Evolutionary conservation across 306 rosid genomes (phyloP).

Genomic region (Medicago lupulina): DNA sequence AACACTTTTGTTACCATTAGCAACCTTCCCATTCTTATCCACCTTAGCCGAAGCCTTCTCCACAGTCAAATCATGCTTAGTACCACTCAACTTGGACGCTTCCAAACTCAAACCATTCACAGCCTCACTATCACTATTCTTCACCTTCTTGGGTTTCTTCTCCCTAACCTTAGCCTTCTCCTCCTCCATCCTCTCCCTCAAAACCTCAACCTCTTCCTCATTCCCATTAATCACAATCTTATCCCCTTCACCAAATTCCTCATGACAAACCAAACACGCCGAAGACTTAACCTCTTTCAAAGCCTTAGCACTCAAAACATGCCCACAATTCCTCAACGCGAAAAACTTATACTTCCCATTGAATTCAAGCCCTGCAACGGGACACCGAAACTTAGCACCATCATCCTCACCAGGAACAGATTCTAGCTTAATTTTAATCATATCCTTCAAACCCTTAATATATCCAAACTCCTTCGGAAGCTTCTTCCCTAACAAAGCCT

Average conservation of each 20-base stretch:
- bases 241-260: conserved; percentile 60
- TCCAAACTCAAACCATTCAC: conserved; percentile 48
- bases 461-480: conserved; percentile 90
- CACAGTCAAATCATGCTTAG: conserved; percentile 67
- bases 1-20: conserved; percentile 54
- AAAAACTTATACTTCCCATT: conserved; percentile 85
- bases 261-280: conserved; percentile 74
- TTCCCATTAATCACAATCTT: conserved; percentile 83
- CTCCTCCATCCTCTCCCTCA: conserved; percentile 87
- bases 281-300: conserved; percentile 82
- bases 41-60: conserved; percentile 62
- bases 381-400: conserved; percentile 73
- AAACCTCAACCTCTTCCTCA: conserved; percentile 75
- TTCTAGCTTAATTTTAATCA: conserved; percentile 63
- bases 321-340: conserved; percentile 84
- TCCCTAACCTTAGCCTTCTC: conserved; percentile 65
- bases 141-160: conserved; percentile 70
- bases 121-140: conserved; percentile 49
- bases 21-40: conserved; percentile 57
- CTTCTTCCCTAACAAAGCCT: conserved; percentile 82
- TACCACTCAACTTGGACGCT: conserved; percentile 63
- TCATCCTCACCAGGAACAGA: conserved; percentile 53
- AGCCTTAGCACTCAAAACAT: conserved; percentile 88
- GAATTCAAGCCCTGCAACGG: conserved; percentile 79
- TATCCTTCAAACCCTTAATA: conserved; percentile 86